Evolutionary conservation across 148 eudicot species (phyloP).

Genomic region (Camellia sinensis): DNA sequence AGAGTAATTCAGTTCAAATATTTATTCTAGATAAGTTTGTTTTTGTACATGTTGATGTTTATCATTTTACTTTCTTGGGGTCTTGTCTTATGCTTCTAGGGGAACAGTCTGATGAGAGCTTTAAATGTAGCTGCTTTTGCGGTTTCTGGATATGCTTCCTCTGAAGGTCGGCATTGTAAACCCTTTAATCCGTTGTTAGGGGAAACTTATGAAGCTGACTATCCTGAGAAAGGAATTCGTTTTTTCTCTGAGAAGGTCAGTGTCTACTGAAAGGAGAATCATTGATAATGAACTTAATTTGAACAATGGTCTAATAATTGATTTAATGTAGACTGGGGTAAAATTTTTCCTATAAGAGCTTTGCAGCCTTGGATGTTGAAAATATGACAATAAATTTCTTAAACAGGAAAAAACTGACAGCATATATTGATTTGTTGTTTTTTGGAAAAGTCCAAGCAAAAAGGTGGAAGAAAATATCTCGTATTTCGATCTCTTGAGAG

Average conservation of each 20-base stretch:
- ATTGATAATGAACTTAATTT: background rate
- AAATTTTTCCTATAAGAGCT: background rate
- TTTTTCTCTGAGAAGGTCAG: conserved; percentile 93
- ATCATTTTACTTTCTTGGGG: background rate
- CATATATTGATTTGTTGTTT: background rate
- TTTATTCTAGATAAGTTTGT: background rate
- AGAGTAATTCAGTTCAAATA: background rate
- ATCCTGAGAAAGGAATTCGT: conserved; percentile 85
- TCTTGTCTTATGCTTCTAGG: conserved; percentile 48
- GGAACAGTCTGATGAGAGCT: conserved; percentile 79
- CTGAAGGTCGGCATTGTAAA: conserved; percentile 92
- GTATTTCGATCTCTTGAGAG: background rate
- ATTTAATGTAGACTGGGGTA: background rate
- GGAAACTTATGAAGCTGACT: conserved; percentile 97
- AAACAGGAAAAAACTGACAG: background rate
- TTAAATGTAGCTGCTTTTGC: conserved; percentile 97
- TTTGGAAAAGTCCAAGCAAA: background rate
- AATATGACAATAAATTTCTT: background rate
- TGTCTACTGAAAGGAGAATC: background rate
- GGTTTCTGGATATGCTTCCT: conserved; percentile 92
- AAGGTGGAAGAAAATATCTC: background rate
- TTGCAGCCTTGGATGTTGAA: background rate
- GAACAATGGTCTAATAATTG: background rate
- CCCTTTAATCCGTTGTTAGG: conserved; percentile 98
- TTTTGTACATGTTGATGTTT: background rate